Evolutionary conservation across 805 yeast genomes (phyloP).

Genomic region (Candida tallmaniae): DNA sequence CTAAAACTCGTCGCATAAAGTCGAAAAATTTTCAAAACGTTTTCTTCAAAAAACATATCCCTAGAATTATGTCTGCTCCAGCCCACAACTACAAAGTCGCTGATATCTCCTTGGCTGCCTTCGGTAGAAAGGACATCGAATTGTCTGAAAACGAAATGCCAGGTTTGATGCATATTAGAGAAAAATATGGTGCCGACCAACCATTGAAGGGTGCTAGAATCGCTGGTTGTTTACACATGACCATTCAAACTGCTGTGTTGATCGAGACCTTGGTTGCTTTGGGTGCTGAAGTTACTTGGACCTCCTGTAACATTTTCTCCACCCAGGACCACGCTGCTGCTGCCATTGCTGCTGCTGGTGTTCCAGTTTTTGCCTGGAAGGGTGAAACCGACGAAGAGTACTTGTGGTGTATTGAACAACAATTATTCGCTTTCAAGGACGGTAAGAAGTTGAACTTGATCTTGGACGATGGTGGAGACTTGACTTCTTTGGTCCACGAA

Average conservation of each 20-base stretch:
- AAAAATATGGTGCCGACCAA: constrained; percentile 83
- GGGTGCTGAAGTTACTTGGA: constrained; percentile 99
- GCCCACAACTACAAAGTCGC: constrained; percentile 85
- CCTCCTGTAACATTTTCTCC: constrained; percentile 98
- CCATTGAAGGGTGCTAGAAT: constrained; percentile 98
- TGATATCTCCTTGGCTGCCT: constrained; percentile 97
- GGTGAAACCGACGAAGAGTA: constrained; percentile 99
- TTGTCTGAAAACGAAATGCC: constrained; percentile 99
- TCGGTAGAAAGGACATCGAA: constrained; percentile 99
- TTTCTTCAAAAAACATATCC: not conserved
- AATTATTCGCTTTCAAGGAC: constrained; percentile 96
- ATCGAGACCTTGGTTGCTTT: constrained; percentile 95
- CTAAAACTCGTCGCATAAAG: too few relatives aligned
- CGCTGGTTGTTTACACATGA: constrained; percentile 99
- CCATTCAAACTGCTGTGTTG: constrained; percentile 98
- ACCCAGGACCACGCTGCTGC: constrained; percentile 99
- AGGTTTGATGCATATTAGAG: constrained; percentile 97
- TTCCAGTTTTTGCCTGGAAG: constrained; percentile 99
- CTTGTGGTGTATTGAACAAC: constrained; percentile 99
- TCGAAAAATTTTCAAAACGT: constrained; percentile 8
- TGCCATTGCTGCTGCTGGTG: constrained; percentile 99
- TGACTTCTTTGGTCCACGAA: constrained; percentile 93
- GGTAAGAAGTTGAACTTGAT: constrained; percentile 92
- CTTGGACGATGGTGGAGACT: constrained; percentile 99
- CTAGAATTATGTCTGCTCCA: constrained; percentile 32